Evolutionary conservation across 306 rosid species (phyloP).

Genomic region (Pachyrhizus erosus): DNA sequence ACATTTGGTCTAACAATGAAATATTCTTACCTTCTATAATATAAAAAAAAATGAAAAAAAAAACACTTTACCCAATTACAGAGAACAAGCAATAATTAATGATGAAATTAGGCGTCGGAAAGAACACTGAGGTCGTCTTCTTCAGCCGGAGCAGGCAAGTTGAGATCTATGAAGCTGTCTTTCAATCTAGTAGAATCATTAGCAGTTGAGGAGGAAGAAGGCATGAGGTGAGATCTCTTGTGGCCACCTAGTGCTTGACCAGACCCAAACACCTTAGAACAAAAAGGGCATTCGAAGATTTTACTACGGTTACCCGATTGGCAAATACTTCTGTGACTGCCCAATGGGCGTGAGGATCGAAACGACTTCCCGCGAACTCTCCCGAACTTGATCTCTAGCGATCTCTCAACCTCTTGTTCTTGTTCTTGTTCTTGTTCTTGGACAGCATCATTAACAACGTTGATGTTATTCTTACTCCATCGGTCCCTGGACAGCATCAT

Average conservation of each 20-base stretch:
- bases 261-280: slow-evolving; percentile 72
- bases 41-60: neutral
- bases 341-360: slow-evolving; percentile 75
- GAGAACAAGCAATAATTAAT: slow-evolving; percentile 11
- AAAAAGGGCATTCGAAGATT: slow-evolving; percentile 77
- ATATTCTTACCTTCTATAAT: slow-evolving; percentile 39
- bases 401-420: slow-evolving; percentile 2
- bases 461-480: slow-evolving; percentile 47
- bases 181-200: slow-evolving; percentile 18
- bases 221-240: slow-evolving; percentile 74
- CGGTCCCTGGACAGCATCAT: slow-evolving; percentile 82
- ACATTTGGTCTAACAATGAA: slow-evolving; percentile 53
- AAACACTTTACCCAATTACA: slow-evolving; percentile 35
- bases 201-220: slow-evolving; percentile 36
- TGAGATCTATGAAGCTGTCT: slow-evolving; percentile 75
- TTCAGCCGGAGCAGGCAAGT: slow-evolving; percentile 74
- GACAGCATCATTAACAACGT: too few relatives aligned
- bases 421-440: too few relatives aligned
- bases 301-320: slow-evolving; percentile 42
- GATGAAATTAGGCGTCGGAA: slow-evolving; percentile 56
- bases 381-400: slow-evolving; percentile 46
- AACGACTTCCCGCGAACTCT: slow-evolving; percentile 56
- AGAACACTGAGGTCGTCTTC: slow-evolving; percentile 70
- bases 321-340: slow-evolving; percentile 64
- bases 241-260: slow-evolving; percentile 97